Base-by-base conservation (phyloP, 805 yeast species). In the Yamadazyma ubonensis region DNA sequence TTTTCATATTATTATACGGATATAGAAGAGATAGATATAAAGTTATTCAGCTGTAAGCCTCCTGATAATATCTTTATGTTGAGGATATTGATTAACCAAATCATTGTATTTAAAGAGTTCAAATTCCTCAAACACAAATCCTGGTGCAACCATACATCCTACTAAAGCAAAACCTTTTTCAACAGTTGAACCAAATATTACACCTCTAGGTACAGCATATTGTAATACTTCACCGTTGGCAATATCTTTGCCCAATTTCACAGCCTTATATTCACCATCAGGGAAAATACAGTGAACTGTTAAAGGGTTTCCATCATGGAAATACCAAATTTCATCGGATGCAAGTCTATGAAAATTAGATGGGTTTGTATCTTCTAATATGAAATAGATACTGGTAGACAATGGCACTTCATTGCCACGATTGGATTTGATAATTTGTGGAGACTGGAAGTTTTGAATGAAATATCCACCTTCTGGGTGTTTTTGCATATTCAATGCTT, bases 391-490 rank as follows among this genome's bases (percentile, higher is more conserved):
- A 43, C 50, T 55, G 20, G 59, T 52, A 38, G 41, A 53, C 14
- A 53, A 36, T 5, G 55, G 52, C 7, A 52, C 55, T 6, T 52
- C 45, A 19, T 50, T 44, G 1, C 59, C 59, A 8, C 48, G 46
- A 36, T 46, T 43, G 8, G 58, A 53, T 5, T 35, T 47, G 19
- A 46, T 41, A 2, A 33, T 42, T 14, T 37, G 44, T 0, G 38
- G 28, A 1, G 52, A 43, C 10, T 45, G 35, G 9, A 44, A 44
- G 5, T 51, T 52, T 33, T 52, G 50, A 7, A 41, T 36, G 35
- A 26, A 55, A 38, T 45, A 55, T 3, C 58, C 57, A 1, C 59
- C 59, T 39, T 53, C 59, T 1, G 58, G 59, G 28, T 55, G 59
- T 3, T 41, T 30, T 22, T 42, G 30, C 39, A 52, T 29, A 7